Percentiles rank a stretch among this genome's conserved stretches.
Evolutionary conservation across 177 flowering plant species (phyloP).

Genomic region (Vitis hybrid): DNA sequence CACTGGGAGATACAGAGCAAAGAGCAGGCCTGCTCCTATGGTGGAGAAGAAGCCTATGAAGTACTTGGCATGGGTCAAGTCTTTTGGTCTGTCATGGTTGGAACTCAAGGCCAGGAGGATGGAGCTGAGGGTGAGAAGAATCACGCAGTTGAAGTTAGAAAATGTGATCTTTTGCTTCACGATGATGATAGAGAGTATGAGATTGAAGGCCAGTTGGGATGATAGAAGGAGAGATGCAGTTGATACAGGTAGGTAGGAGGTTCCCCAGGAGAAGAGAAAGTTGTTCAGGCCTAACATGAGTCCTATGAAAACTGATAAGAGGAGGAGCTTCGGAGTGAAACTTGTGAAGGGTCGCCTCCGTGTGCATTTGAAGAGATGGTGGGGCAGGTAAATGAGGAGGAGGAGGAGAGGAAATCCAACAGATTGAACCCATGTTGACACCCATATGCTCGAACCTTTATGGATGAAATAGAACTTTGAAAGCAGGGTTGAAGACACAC

Average conservation of each 20-base stretch:
- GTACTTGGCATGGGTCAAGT: conserved; percentile 39
- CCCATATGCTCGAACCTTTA: conserved; percentile 75
- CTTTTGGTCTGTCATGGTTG: conserved; percentile 41
- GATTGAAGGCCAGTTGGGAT: conserved; percentile 67
- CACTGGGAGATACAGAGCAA: conserved; percentile 71
- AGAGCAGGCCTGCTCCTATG: conserved; percentile 62
- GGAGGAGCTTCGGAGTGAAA: conserved; percentile 33
- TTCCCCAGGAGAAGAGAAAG: conserved; percentile 70
- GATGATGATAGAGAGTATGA: conserved; percentile 59
- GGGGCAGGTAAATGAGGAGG: conserved; percentile 41
- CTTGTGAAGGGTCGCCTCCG: conserved; percentile 45
- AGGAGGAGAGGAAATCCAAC: conserved; percentile 72
- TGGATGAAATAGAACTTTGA: conserved; percentile 75
- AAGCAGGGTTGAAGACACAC: conserved; percentile 52
- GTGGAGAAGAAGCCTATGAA: conserved; percentile 61
- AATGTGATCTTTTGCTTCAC: conserved; percentile 65
- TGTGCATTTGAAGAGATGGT: conserved; percentile 20
- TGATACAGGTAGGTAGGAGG: conserved; percentile 69
- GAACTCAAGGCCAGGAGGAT: conserved; percentile 53
- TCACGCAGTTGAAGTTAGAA: conserved; percentile 62
- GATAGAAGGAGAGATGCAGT: conserved; percentile 72
- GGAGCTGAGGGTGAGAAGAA: conserved; percentile 60
- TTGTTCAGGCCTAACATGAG: conserved; percentile 65
- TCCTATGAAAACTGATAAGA: conserved; percentile 41
- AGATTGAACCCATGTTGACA: conserved; percentile 75